Percentiles rank a stretch among this genome's conserved stretches.
phyloP scores from a whole-genome alignment of 345 rosid species.

The Populus ilicifolia region DNA sequence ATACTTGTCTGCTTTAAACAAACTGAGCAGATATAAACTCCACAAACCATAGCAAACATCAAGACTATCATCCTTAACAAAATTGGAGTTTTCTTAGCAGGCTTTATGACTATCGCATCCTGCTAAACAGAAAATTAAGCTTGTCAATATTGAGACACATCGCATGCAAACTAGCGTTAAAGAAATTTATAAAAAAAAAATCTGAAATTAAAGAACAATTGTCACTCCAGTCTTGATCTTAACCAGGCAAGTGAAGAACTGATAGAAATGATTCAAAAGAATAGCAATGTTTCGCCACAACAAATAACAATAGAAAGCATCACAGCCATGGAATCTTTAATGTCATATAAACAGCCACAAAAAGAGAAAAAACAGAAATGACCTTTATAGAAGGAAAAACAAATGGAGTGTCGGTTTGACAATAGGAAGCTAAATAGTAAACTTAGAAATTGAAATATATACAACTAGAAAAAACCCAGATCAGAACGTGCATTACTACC shows the following conservation, averaged over 20 bases:
- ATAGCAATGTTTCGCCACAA: background rate
- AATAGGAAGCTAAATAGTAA: background rate
- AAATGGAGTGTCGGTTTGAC: background rate
- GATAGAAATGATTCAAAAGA: background rate
- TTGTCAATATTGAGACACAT: slow-evolving; percentile 4
- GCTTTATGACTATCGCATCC: slow-evolving; percentile 59
- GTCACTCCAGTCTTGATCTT: background rate
- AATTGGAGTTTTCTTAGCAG: slow-evolving; percentile 67
- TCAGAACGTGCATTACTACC: slow-evolving; percentile 6
- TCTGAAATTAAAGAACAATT: slow-evolving; percentile 14
- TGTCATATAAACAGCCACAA: background rate
- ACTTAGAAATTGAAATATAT: background rate
- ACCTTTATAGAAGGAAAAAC: background rate
- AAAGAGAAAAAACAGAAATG: background rate
- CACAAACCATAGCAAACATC: slow-evolving; percentile 64
- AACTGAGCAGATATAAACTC: slow-evolving; percentile 56
- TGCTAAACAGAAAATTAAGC: slow-evolving; percentile 27
- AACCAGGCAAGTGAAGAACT: background rate
- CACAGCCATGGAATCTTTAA: background rate
- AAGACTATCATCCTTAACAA: slow-evolving; percentile 68
- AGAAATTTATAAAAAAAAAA: background rate
- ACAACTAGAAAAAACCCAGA: slow-evolving; percentile 3
- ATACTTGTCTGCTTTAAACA: slow-evolving; percentile 65
- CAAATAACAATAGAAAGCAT: background rate
- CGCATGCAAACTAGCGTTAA: background rate